Evolutionary conservation across 2,329 filamentous ascomycete genomes (phyloP), one percentile per base, ranked within the genome.

Genomic region (Trichoderma harzianum): DNA sequence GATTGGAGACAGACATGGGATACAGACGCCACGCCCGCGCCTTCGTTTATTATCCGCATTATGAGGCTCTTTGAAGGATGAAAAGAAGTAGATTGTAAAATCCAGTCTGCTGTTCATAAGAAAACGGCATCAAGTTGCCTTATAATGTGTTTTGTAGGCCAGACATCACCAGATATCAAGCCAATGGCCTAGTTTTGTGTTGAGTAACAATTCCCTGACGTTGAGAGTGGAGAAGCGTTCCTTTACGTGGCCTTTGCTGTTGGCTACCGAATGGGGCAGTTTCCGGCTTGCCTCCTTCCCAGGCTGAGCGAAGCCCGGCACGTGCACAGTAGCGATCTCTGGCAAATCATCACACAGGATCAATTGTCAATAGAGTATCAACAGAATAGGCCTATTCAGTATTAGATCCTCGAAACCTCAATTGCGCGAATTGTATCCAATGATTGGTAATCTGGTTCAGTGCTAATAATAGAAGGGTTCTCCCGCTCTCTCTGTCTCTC

Each of bases 171-270:
- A 39, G 24, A 21, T 14, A 28, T n/a, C 10, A 24, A 30, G 26
- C 5, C 65, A 58, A 58, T 58, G 34, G 51, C 5, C 7, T 10
- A 51, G 26, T 3, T n/a, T 32, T 43, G 32, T 32, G 28, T 32
- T 7, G 62, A 28, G 62, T 4, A 30, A 18, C 10, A 30, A 57
- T 34, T 24, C 34, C 30, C 39, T 39, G 68, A 70, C 68, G 68
- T 70, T 43, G 60, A 64, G 68, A 70, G 68, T 70, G 68, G 68
- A 70, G 68, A 55, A 43, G 43, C 21, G n/a, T 26, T 26, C 47
- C 16, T 64, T 70, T 70, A 57, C 61, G 68, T 70, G 68, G 68
- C 68, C 63, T 64, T 34, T 61, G n/a, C 32, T 58, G n/a, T 24
- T 24, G 67, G 39, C 32, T 70, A 53, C 68, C 68, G 26, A 58